Base-by-base conservation (phyloP, 352 stramenopile species). In the Elongisporangium prolatum region DNA sequence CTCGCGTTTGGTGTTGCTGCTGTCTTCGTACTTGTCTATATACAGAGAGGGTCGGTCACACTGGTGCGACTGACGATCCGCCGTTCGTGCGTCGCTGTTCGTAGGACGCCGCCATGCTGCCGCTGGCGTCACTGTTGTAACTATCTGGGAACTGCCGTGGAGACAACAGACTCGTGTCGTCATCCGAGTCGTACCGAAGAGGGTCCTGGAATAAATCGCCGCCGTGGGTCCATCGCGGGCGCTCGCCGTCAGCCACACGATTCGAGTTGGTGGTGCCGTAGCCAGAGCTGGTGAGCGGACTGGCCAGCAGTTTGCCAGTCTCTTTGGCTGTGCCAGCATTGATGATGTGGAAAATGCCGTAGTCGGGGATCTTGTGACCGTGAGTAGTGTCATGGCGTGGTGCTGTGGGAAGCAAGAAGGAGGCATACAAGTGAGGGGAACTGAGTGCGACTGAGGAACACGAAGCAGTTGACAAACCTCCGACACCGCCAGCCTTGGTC, bases 321-420 rank as follows among this genome's bases (percentile, higher is more conserved):
- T 54, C 50, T 21, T 74, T 57, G 44, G 50, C 58, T 21, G 67
- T 69, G 22, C 74, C 71, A 17, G 72, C 71, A 63, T 91, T 93
- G 55, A 94, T 94, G 54, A 94, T 88, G 67, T 94, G 83, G 57
- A 95, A 94, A 65, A 95, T 84, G 24, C 85, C 83, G 60, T 87
- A 95, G 68, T 95, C 83, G 6, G 85, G 85, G 34, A 95, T 63
- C 56, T 89, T 90, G 17, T 69, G 64, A 24, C 77, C 71, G 3
- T 74, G 72, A 3, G 78, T 64, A 18, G 78, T 65, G 16, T 71
- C 76, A 61, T 89, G 84, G 25, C 81, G 80, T 25, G 84, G 82
- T 63, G 80, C 84, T 92, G 65, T 28, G 52, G 51, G 21, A 21
- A 48, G 40, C 16, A 18, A 53, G 18, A 6, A 9, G 5, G n/a